phyloP scores from a whole-genome alignment of 2,329 filamentous ascomycete genomes.

The Chaetomiaceae sp. region DNA sequence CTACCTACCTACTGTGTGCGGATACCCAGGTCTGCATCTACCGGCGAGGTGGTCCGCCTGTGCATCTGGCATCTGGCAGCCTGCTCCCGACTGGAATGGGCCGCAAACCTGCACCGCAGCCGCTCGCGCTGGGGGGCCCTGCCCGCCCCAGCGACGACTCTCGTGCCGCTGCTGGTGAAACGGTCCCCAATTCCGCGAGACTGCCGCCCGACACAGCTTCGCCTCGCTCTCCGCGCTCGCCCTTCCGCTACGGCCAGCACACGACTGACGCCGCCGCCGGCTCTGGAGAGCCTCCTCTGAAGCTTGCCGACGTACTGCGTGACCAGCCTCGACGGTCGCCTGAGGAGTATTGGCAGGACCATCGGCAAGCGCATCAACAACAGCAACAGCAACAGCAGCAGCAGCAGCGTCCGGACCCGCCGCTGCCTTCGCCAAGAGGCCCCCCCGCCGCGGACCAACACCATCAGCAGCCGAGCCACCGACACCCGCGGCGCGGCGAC shows the following conservation, averaged over 20 bases:
- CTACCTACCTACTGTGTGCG: no score
- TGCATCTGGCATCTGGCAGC: slow-evolving; percentile 16
- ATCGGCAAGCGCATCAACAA: slow-evolving; percentile 16
- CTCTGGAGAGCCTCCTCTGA: slow-evolving; percentile 20
- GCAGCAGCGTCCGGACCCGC: slow-evolving; percentile 10
- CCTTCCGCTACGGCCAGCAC: slow-evolving; percentile 38
- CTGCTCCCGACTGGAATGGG: slow-evolving; percentile 37
- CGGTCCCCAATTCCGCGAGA: slow-evolving; percentile 27
- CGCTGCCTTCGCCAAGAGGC: slow-evolving; percentile 15
- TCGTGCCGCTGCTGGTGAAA: slow-evolving; percentile 30
- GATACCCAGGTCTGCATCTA: slow-evolving; percentile 23
- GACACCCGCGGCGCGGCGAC: slow-evolving; percentile 32
- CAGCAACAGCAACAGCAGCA: slow-evolving; percentile 24
- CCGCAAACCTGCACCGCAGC: slow-evolving; percentile 54
- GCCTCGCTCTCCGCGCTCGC: slow-evolving; percentile 39
- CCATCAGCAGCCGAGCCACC: slow-evolving; percentile 31
- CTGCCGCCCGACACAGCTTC: slow-evolving; percentile 36
- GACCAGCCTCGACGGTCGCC: slow-evolving; percentile 13
- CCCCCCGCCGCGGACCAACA: slow-evolving; percentile 17
- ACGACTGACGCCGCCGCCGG: slow-evolving; percentile 25
- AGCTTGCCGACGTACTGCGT: slow-evolving; percentile 30
- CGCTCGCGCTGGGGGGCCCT: slow-evolving; percentile 45
- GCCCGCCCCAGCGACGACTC: slow-evolving; percentile 31
- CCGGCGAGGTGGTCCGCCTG: slow-evolving; percentile 18
- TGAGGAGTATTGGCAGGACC: slow-evolving; percentile 16